Conservation (phyloP, 2,329 filamentous ascomycete species). For the Triangularia setosa region DNA sequence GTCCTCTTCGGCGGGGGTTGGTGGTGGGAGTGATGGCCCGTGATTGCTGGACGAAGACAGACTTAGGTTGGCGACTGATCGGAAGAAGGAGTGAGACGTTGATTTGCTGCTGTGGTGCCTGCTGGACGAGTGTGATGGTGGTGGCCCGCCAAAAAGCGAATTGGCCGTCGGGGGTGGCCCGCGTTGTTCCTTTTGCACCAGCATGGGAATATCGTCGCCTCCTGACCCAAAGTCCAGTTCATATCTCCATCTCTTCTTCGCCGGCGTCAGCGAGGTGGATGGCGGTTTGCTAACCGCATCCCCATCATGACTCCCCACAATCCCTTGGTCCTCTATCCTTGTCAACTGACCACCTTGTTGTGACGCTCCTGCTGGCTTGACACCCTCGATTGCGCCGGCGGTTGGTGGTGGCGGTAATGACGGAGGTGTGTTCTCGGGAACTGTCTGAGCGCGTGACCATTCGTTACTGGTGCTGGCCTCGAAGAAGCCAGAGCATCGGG, state of each 20-base stretch:
- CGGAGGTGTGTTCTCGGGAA: conserved; percentile 25
- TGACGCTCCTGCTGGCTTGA: neutral
- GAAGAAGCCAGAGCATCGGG: conserved; percentile 91
- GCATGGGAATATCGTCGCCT: conserved; percentile 76
- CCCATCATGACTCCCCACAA: conserved; percentile 17
- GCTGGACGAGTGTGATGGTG: conserved; percentile 34
- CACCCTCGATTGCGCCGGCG: conserved; percentile 24
- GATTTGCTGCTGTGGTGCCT: conserved; percentile 25
- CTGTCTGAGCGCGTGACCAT: conserved; percentile 55
- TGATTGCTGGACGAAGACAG: conserved; percentile 41
- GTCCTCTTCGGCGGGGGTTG: conserved; percentile 64
- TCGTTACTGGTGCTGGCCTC: conserved; percentile 78
- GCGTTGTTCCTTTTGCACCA: conserved; percentile 69
- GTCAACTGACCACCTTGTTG: conserved; percentile 42
- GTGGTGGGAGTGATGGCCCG: conserved; percentile 33
- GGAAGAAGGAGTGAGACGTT: conserved; percentile 63
- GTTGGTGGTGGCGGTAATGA: conserved; percentile 31
- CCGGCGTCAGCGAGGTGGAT: conserved; percentile 35
- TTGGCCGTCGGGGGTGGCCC: conserved; percentile 21
- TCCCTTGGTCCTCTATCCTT: conserved; percentile 47
- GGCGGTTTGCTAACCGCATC: conserved; percentile 33
- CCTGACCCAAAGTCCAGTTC: conserved; percentile 75
- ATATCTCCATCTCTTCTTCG: conserved; percentile 73
- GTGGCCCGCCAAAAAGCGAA: conserved; percentile 56
- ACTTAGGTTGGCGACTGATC: conserved; percentile 78